Conservation (phyloP, 2,329 filamentous ascomycete species). For the Reticulascus tulasneorum region DNA sequence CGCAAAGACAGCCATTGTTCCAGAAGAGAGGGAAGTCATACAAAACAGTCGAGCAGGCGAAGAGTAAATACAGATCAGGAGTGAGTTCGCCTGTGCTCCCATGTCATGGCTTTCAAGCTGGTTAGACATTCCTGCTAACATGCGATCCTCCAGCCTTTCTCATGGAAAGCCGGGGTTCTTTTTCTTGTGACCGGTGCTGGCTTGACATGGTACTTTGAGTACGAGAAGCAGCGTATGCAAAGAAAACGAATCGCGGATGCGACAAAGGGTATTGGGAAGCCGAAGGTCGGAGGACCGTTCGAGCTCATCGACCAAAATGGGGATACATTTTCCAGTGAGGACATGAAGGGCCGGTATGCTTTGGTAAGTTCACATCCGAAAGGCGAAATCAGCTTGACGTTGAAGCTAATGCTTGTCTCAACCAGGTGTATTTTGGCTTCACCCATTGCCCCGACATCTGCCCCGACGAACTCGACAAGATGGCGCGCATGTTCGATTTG, state of each 20-base stretch:
- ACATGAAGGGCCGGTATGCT: constrained; percentile 82
- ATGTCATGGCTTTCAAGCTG: no score
- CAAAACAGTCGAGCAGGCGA: constrained; percentile 57
- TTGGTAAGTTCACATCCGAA: constrained; percentile 61
- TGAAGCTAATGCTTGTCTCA: no score
- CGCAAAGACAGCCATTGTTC: constrained; percentile 28
- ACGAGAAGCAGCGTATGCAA: constrained; percentile 88
- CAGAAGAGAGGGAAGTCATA: constrained; percentile 38
- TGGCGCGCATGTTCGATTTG: constrained; percentile 89
- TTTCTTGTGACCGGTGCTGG: constrained; percentile 76
- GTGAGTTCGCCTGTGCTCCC: constrained; percentile 30
- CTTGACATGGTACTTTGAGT: constrained; percentile 86
- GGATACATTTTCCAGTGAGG: constrained; percentile 68
- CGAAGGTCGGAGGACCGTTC: constrained; percentile 90
- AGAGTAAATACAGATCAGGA: constrained; percentile 54
- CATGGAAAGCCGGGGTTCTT: constrained; percentile 81
- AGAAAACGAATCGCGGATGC: constrained; percentile 85
- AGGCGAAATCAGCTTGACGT: no score
- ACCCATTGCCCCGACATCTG: constrained; percentile 98
- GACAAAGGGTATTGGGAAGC: constrained; percentile 86
- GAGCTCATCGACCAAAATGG: constrained; percentile 78
- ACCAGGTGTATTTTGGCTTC: constrained; percentile 94
- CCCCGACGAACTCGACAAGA: constrained; percentile 98
- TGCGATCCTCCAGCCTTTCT: constrained; percentile 66
- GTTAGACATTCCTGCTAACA: constrained; percentile 8